A percentile compares a stretch with the other conserved stretches of the same genome.
phyloP scores from a whole-genome alignment of 2,329 filamentous ascomycete genomes.

The Paecilomyces sp. region DNA sequence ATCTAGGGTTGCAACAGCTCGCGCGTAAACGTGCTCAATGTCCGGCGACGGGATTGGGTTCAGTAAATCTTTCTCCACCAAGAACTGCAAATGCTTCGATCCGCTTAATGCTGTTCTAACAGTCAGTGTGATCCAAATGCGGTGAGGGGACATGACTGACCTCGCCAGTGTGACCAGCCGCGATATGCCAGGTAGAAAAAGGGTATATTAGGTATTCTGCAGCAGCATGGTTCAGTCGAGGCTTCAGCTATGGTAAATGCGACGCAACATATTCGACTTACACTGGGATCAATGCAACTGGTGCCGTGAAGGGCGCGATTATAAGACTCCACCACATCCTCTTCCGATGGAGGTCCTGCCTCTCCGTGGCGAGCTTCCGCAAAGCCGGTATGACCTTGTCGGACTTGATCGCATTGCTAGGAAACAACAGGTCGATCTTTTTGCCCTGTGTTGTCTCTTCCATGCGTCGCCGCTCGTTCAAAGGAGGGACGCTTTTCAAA shows the following conservation, averaged over 20 bases:
- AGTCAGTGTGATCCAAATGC: constrained; percentile 6
- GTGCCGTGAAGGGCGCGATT: constrained; percentile 74
- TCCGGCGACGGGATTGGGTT: constrained; percentile 56
- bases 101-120: constrained; percentile 62
- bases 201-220: constrained; percentile 80
- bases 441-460: constrained; percentile 60
- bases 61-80: constrained; percentile 67
- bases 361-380: constrained; percentile 65
- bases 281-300: constrained; percentile 79
- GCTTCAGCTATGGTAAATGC: neutral
- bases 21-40: constrained; percentile 68
- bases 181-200: constrained; percentile 95
- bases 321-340: constrained; percentile 74
- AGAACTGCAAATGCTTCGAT: constrained; percentile 75
- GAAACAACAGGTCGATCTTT: constrained; percentile 63
- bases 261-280: constrained; percentile 40
- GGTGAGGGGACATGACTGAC: constrained; percentile 27
- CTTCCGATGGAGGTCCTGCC: constrained; percentile 68
- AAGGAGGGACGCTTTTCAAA: constrained; percentile 83
- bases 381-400: constrained; percentile 60
- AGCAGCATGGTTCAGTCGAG: constrained; percentile 5
- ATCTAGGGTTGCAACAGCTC: constrained; percentile 26
- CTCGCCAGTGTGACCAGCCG: constrained; percentile 81
- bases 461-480: constrained; percentile 59
- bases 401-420: constrained; percentile 59